Base-by-base conservation (phyloP, 371 early-diverging fungal genomes). In the Capillidium rhysosporum region DNA sequence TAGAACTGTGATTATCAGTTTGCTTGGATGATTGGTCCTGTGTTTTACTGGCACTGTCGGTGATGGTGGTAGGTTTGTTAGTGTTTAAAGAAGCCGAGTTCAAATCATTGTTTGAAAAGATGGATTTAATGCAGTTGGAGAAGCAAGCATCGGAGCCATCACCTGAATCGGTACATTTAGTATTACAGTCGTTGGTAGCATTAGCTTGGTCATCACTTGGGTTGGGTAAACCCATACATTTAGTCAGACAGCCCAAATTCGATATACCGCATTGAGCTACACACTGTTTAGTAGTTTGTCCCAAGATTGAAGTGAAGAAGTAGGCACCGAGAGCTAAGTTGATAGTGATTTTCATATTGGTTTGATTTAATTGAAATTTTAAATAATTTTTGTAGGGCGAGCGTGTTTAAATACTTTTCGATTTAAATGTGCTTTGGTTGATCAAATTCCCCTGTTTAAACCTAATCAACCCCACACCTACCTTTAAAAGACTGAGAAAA, bases 141-240 rank as follows among this genome's bases (percentile, higher is more conserved):
- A 46, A 46, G 25, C 46, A 46, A 12, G 20, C 23, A 46, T 46
- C n/a, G 7, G 9, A 18, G n/a, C 26, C 26, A 46, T 10, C 26
- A 26, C 25, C 23, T 9, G 9, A 24, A 25, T 46, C 46, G 21
- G 26, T 46, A 46, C 46, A 46, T 5, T 20, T 24, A 25, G 23
- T 26, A 16, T 14, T 26, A n/a, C 51, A 51, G 16, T 29, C 25
- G 21, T 30, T 34, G 5, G 51, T 51, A 14, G 29, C 34, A 21
- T 51, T 51, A 16, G 51, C 34, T 30, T 51, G 51, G 9, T 34
- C 31, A n/a, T 51, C 51, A 2, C 12, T 51, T 7, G 51, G 51
- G 28, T 29, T 26, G 28, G 51, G 51, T 23, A 51, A 14, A 2
- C 24, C 14, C 24, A 40, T 18, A 9, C 51, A 51, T 51, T 34